Base-by-base conservation (phyloP, 371 early-diverging fungal genomes). In the Zopfochytrium polystomum region DNA sequence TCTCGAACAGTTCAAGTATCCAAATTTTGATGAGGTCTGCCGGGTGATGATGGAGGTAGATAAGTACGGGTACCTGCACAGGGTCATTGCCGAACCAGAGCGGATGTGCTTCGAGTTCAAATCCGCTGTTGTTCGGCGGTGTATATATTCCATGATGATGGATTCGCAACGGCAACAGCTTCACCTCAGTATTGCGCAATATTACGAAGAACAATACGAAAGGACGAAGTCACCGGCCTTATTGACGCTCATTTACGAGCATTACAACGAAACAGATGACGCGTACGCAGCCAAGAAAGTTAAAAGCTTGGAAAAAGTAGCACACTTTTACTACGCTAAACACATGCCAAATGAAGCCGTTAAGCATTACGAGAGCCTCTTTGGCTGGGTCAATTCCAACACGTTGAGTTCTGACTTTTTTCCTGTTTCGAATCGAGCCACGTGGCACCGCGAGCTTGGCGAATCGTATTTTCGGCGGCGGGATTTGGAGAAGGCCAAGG, bases 111-210 rank as follows among this genome's bases (percentile, higher is more conserved):
- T 74, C 31, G 62, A 72, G 46, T 81, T 79, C 70, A 79, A 75
- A 55, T 77, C 73, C 23, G 69, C 69, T 23, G 67, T 78, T 6
- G 76, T 81, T 4, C 68, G 76, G 13, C 67, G 73, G 30, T 71
- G 78, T 50, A 75, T 81, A 11, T 81, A 81, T 65, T 58, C 49
- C 33, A 77, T 77, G 68, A 79, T 81, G 75, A 68, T 68, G 9
- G 51, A 62, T 25, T 54, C 55, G 13, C 81, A 81, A 50, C 66
- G 77, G n/a, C 74, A 77, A 51, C 76, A 73, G 48, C 62, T 78
- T 9, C 80, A 81, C 51, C 55, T 76, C 44, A 60, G 56, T 13
- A 61, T 77, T 15, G 79, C 78, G 1, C 35, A 48, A 27, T 72
- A 72, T 38, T 79, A 71, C 50, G 79, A 80, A 56, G 47, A 15